Percentiles rank a stretch among this genome's conserved stretches.
Evolutionary conservation across 2,329 filamentous ascomycete species (phyloP).

Genomic region (Ceratocystis colombiana): DNA sequence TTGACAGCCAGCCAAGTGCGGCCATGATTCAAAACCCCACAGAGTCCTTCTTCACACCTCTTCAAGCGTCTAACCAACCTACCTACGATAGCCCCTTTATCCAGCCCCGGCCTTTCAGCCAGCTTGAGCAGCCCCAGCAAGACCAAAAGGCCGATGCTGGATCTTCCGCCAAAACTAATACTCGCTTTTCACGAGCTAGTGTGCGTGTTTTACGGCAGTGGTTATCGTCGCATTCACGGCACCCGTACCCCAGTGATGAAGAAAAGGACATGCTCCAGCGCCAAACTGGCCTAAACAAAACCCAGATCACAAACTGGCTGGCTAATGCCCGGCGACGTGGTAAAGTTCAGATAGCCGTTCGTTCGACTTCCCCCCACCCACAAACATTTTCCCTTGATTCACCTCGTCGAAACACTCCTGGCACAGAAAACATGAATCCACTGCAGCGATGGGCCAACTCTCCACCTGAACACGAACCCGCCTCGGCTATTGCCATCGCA

Average conservation of each 20-base stretch:
- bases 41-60: neutral
- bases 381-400: slow-evolving; percentile 59
- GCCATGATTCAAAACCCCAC: slow-evolving; percentile 25
- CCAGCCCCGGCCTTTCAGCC: neutral
- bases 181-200: slow-evolving; percentile 70
- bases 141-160: neutral
- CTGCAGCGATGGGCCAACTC: slow-evolving; percentile 51
- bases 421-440: slow-evolving; percentile 45
- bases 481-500: slow-evolving; percentile 49
- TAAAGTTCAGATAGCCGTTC: slow-evolving; percentile 56
- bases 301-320: slow-evolving; percentile 84
- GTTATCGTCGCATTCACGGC: slow-evolving; percentile 67
- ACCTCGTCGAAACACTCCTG: slow-evolving; percentile 50
- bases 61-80: neutral
- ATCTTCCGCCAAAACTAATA: slow-evolving; percentile 47
- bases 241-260: slow-evolving; percentile 80
- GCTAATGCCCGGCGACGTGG: slow-evolving; percentile 77
- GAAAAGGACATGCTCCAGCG: slow-evolving; percentile 72
- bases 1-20: slow-evolving; percentile 37
- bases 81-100: neutral
- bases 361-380: slow-evolving; percentile 56
- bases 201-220: slow-evolving; percentile 74
- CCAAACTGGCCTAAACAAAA: slow-evolving; percentile 69
- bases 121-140: neutral
- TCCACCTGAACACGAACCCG: slow-evolving; percentile 50